These are phyloP conservation scores for Lasiodiplodia theobromae DNA, from an alignment of 2,329 filamentous ascomycete genomes.

Conservation along the genomic window DNA sequence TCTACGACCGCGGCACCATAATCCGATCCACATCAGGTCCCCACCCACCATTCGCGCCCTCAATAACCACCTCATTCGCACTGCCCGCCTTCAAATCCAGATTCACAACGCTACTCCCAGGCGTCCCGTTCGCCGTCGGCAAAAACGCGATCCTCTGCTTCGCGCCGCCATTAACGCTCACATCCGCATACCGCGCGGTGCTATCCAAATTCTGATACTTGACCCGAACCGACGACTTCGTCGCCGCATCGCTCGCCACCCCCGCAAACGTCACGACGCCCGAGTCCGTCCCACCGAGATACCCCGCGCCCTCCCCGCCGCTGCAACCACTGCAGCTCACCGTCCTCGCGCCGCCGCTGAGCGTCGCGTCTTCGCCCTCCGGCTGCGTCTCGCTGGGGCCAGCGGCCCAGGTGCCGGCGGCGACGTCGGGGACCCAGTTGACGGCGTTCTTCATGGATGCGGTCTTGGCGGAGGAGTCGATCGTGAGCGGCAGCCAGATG, in stretches of 20 bases:
- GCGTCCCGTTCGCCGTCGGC: slow-evolving; percentile 55
- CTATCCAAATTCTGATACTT: slow-evolving; percentile 65
- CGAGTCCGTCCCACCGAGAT: slow-evolving; percentile 51
- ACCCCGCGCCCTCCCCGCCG: slow-evolving; percentile 58
- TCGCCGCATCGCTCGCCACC: slow-evolving; percentile 54
- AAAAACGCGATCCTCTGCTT: slow-evolving; percentile 62
- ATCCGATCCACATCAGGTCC: slow-evolving; percentile 63
- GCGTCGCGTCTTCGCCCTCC: slow-evolving; percentile 59
- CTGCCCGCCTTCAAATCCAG: slow-evolving; percentile 59
- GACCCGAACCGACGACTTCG: slow-evolving; percentile 61
- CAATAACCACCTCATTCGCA: slow-evolving; percentile 59
- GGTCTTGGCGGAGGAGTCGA: slow-evolving; percentile 55
- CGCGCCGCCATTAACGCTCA: slow-evolving; percentile 62
- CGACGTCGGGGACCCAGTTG: slow-evolving; percentile 61
- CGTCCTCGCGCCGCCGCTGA: slow-evolving; percentile 55
- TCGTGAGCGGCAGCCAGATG: slow-evolving; percentile 67
- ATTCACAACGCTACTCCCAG: slow-evolving; percentile 57
- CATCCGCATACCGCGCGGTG: slow-evolving; percentile 59
- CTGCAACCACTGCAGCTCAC: slow-evolving; percentile 68
- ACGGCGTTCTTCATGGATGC: slow-evolving; percentile 60
- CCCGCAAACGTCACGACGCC: slow-evolving; percentile 59
- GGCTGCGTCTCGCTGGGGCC: slow-evolving; percentile 56
- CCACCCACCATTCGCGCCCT: slow-evolving; percentile 49
- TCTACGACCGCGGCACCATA: slow-evolving; percentile 57
- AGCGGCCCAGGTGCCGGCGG: slow-evolving; percentile 53